These are phyloP conservation scores for Chlamydomonas eustigma DNA, from an alignment of 139 green algal species.

Conservation along the genomic window DNA sequence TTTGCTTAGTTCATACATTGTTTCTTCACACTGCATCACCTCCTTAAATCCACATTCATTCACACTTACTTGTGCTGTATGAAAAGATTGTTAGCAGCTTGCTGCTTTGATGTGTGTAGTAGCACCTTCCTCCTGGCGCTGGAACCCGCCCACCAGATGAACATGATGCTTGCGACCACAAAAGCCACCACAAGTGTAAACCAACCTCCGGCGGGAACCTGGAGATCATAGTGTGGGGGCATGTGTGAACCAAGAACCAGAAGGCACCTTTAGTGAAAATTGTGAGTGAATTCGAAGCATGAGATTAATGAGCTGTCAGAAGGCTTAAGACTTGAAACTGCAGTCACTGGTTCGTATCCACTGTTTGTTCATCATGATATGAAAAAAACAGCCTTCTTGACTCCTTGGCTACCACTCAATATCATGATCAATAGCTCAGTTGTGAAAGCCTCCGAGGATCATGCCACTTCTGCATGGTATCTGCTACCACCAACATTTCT, in stretches of 20 bases:
- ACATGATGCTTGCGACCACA: neutral
- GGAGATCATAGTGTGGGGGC: neutral
- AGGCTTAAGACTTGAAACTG: too few species aligned
- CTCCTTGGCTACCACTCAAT: neutral
- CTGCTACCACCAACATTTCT: neutral
- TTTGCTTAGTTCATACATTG: too few species aligned
- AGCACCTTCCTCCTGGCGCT: neutral
- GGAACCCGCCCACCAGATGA: conserved; percentile 9
- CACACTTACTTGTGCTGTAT: neutral
- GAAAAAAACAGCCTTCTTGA: neutral
- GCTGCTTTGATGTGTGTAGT: neutral
- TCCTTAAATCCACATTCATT: neutral
- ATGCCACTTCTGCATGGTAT: neutral
- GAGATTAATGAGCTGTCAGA: too few species aligned
- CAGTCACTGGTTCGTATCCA: neutral
- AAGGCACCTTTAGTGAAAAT: too few species aligned
- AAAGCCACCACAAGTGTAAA: neutral
- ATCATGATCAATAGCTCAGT: neutral
- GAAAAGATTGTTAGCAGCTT: neutral
- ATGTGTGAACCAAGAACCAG: conserved; percentile 10
- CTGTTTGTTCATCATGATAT: neutral
- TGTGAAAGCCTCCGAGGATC: neutral
- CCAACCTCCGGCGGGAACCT: conserved; percentile 12
- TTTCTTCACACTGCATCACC: too few species aligned
- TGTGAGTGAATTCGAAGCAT: too few species aligned